Conservation (phyloP, 108 stramenopile genomes). For the Epipyxis sp. region DNA sequence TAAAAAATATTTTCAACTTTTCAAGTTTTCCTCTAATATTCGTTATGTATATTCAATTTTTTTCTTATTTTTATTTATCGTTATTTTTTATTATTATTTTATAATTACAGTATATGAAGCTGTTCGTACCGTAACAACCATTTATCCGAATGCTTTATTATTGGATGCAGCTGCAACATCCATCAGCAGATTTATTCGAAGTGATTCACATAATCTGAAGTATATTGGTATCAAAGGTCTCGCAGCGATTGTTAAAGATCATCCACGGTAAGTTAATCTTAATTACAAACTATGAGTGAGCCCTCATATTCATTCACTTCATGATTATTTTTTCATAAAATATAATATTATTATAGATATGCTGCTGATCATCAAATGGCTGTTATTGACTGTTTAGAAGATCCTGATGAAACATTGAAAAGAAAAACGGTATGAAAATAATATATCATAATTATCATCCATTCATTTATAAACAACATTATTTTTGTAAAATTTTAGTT, state of each 20-base stretch:
- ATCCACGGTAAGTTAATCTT: no score
- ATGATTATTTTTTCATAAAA: no score
- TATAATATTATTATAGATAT: no score
- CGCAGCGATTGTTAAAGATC: conserved; percentile 85
- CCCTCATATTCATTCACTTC: background rate
- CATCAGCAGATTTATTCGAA: conserved; percentile 78
- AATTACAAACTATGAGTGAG: no score
- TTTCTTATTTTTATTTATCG: conserved; percentile 17
- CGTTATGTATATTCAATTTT: conserved; percentile 13
- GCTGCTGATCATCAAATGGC: conserved; percentile 95
- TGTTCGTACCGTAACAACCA: conserved; percentile 82
- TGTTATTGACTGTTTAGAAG: conserved; percentile 98
- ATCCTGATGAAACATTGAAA: conserved; percentile 95
- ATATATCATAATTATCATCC: background rate
- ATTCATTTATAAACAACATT: background rate
- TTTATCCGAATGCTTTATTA: conserved; percentile 92
- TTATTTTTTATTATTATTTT: no score
- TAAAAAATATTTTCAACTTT: no score
- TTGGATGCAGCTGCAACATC: conserved; percentile 90
- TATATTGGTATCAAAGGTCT: conserved; percentile 95
- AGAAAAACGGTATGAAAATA: conserved; percentile 85
- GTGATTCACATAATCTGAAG: conserved; percentile 88
- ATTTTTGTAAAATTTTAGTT: conserved; percentile 9
- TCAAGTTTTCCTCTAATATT: no score
- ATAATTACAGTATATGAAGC: conserved; percentile 90